These are phyloP conservation scores for Vitis vinifera DNA, from an alignment of 164 flowering plant genomes.

Conservation along the genomic window DNA sequence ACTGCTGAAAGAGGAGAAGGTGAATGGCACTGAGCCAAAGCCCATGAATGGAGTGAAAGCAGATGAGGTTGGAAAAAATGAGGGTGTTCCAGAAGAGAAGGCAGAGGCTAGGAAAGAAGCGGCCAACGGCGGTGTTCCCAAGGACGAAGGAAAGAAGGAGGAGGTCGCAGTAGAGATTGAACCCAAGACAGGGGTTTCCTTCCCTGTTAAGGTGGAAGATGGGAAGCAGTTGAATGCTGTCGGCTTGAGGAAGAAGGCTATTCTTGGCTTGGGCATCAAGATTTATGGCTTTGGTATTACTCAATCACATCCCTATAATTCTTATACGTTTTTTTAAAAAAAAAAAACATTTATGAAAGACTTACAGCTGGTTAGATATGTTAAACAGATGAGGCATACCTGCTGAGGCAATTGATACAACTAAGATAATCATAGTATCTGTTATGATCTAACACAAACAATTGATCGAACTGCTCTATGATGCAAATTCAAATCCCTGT, in stretches of 20 bases:
- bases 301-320: neutral
- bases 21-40: neutral
- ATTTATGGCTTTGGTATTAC: conserved; percentile 57
- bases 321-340: neutral
- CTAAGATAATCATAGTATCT: neutral
- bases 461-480: neutral
- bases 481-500: neutral
- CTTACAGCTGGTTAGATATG: too few relatives aligned
- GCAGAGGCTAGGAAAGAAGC: neutral
- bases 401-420: neutral
- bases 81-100: conserved; percentile 7
- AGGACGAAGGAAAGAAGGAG: neutral
- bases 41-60: conserved; percentile 6
- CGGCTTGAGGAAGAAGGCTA: conserved; percentile 59
- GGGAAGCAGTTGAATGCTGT: conserved; percentile 49
- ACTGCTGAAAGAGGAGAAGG: neutral
- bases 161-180: conserved; percentile 42
- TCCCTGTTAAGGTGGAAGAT: conserved; percentile 45
- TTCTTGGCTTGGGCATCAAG: conserved; percentile 58
- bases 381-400: neutral
- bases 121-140: too few relatives aligned
- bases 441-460: neutral
- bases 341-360: too few relatives aligned
- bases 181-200: conserved; percentile 61
- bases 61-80: conserved; percentile 8